A percentile compares a stretch with the other conserved stretches of the same genome.
phyloP scores from a whole-genome alignment of 2,329 filamentous ascomycete genomes.

The Tolypocladium sp. region DNA sequence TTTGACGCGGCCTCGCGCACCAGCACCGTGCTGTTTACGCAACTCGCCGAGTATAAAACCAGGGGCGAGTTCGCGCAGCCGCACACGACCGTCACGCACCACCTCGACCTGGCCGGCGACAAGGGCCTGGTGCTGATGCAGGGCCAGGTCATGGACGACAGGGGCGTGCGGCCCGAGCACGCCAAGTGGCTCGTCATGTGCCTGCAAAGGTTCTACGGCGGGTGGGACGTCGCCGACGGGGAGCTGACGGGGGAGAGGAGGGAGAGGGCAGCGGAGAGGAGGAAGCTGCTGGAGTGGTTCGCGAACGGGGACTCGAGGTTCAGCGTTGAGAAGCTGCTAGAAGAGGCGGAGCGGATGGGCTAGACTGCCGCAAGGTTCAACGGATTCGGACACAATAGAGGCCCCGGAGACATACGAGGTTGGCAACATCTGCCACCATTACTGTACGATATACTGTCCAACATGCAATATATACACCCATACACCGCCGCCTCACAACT shows the following conservation, averaged over 20 bases:
- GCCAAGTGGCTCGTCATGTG: slow-evolving; percentile 89
- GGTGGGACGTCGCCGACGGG: slow-evolving; percentile 39
- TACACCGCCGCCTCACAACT: slow-evolving; percentile 19
- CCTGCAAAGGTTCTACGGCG: slow-evolving; percentile 86
- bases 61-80: slow-evolving; percentile 83
- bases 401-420: not conserved
- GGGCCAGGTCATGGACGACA: slow-evolving; percentile 66
- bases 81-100: slow-evolving; percentile 90
- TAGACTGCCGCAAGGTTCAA: slow-evolving; percentile 15
- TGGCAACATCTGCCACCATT: not conserved
- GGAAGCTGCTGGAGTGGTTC: slow-evolving; percentile 72
- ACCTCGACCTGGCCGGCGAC: slow-evolving; percentile 65
- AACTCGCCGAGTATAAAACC: slow-evolving; percentile 86
- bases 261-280: slow-evolving; percentile 54
- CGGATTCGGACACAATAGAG: not conserved
- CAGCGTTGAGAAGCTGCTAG: slow-evolving; percentile 73
- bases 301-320: slow-evolving; percentile 69
- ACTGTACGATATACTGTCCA: not conserved
- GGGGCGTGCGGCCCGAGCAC: slow-evolving; percentile 69
- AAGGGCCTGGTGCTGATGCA: slow-evolving; percentile 81
- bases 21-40: slow-evolving; percentile 81
- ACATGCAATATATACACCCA: not conserved
- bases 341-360: slow-evolving; percentile 77
- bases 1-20: slow-evolving; percentile 62
- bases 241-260: slow-evolving; percentile 29